phyloP scores from a whole-genome alignment of 2,329 filamentous ascomycete species.

The Scedosporium apiospermum region DNA sequence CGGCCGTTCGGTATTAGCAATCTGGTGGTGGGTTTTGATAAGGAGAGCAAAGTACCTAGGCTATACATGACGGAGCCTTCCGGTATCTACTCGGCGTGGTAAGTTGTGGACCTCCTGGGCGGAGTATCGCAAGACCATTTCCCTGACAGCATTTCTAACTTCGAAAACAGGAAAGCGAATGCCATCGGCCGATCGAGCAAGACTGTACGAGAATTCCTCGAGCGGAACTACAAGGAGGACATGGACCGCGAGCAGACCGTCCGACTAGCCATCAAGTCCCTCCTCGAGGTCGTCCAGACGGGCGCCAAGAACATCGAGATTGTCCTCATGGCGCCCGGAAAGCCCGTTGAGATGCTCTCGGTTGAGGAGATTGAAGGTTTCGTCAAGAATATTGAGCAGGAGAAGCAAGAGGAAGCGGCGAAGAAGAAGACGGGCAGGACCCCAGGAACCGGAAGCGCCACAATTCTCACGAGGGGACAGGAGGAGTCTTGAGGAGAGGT shows the following conservation, averaged over 20 bases:
- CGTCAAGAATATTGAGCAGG: constrained; percentile 97
- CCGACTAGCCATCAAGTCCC: constrained; percentile 93
- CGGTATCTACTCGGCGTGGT: constrained; percentile 99
- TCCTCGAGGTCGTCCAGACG: constrained; percentile 95
- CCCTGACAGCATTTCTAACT: neutral
- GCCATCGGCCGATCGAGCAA: constrained; percentile 97
- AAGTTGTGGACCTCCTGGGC: constrained; percentile 20
- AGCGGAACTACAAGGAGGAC: constrained; percentile 96
- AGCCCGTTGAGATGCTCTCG: constrained; percentile 84
- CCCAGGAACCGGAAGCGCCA: constrained; percentile 58
- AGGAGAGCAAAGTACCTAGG: constrained; percentile 76
- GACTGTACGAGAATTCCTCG: constrained; percentile 96
- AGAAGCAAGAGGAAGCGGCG: constrained; percentile 97
- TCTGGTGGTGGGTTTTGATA: constrained; percentile 96
- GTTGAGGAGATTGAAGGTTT: constrained; percentile 94
- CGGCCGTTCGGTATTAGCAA: constrained; percentile 98
- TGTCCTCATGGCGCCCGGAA: constrained; percentile 90
- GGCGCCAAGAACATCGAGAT: constrained; percentile 99
- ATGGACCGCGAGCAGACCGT: constrained; percentile 97
- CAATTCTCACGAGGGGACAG: constrained; percentile 60
- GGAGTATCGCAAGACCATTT: too few relatives aligned
- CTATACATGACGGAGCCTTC: constrained; percentile 99
- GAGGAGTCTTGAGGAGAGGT: constrained; percentile 22
- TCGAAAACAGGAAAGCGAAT: constrained; percentile 78
- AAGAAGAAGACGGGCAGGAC: constrained; percentile 86